Base-by-base conservation (phyloP, 768 basidiomycete species). In the Boletus edulis region DNA sequence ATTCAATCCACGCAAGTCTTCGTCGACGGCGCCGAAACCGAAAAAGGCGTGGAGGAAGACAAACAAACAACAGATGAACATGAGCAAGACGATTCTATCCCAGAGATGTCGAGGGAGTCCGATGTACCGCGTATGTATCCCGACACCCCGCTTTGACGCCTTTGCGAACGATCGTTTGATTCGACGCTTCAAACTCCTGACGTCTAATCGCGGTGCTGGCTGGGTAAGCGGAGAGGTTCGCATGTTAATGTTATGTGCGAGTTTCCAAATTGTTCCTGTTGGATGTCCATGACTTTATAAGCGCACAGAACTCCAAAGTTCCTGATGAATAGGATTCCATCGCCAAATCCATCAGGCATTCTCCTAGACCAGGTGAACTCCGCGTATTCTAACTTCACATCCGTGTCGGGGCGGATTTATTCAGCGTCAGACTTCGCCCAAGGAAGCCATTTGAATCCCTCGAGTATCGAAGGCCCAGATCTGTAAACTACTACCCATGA, bases 11-110 rank as follows among this genome's bases (percentile, higher is more conserved):
- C 27, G 49, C 22, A 24, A n/a, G 34, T 39, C 51, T 20, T 57
- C 34, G 48, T 54, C 47, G 20, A 41, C 32, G 29, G n/a, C 11
- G 8, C 58, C 58, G 18, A 70, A 56, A 41, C 70, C 68, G 24
- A 67, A 34, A 32, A 69, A 37, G 50, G 70, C 66, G 22, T 45
- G 63, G 46, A 70, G 40, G 56, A 69, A 72, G 49, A 29, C 35
- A 34, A 70, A 49, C 38, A 66, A 42, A 42, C 59, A 65, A 37
- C 56, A 70, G 41, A 20, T 49, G 58, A 69, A 72, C 55, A 62
- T 38, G 52, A 60, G 14, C 29, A 68, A 38, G 51, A 70, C 41
- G 52, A 62, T 38, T 37, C 54, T 59, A n/a, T 68, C 66, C 63
- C 63, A 64, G 31, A 45, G 49, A 9, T 41, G 46, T 43, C 54